A percentile compares a stretch with the other conserved stretches of the same genome.
Conservation (phyloP, 129 eudicot genomes). For the Lactuca saligna region DNA sequence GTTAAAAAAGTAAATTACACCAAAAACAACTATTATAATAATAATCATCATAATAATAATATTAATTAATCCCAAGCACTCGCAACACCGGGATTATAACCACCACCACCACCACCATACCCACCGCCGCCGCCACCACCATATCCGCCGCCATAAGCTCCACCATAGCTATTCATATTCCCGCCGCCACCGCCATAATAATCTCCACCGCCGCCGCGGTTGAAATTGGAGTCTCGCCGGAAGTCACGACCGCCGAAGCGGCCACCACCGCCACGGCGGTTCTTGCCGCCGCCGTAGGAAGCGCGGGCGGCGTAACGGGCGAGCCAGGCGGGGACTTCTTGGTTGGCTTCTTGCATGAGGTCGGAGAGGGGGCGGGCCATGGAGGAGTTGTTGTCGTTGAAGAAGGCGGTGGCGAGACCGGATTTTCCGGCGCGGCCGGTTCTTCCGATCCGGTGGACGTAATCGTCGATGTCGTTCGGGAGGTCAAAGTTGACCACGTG, state of each 20-base stretch:
- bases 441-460: constrained; percentile 94
- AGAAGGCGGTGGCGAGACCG: constrained; percentile 91
- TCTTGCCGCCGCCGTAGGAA: constrained; percentile 49
- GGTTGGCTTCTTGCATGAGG: constrained; percentile 91
- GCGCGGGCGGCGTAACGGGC: constrained; percentile 71
- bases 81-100: constrained; percentile 48
- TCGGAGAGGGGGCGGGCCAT: constrained; percentile 80
- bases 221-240: constrained; percentile 53
- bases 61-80: constrained; percentile 72
- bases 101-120: constrained; percentile 33
- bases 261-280: constrained; percentile 76
- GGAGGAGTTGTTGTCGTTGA: constrained; percentile 72
- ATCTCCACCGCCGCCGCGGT: constrained; percentile 54
- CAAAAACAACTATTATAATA: constrained; percentile 13
- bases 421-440: constrained; percentile 94
- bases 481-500: constrained; percentile 95
- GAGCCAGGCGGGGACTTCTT: constrained; percentile 88
- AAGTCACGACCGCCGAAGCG: constrained; percentile 82
- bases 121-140: constrained; percentile 29
- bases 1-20: constrained; percentile 16
- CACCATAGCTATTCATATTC: constrained; percentile 40
- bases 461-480: constrained; percentile 91
- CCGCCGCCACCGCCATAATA: constrained; percentile 55
- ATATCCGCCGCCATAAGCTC: constrained; percentile 45
- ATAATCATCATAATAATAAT: background rate